phyloP scores from a whole-genome alignment of 1,284 basidiomycete genomes.

The Leccinum fuscescens region DNA sequence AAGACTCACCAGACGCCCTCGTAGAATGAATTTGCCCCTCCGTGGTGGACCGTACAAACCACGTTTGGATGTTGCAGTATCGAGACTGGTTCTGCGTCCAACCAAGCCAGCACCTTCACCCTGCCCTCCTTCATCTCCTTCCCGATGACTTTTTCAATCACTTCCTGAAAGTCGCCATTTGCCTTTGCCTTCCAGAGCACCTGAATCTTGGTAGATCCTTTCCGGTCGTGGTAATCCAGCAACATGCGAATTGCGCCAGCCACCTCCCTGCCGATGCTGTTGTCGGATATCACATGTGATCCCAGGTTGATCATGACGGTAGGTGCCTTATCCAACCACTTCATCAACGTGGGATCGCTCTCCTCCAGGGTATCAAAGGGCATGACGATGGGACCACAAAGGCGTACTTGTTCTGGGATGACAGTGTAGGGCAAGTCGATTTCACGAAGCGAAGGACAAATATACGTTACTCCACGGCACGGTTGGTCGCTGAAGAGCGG shows the following conservation, averaged over 20 bases:
- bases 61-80: conserved; percentile 15
- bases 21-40: conserved; percentile 20
- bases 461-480: neutral
- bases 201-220: neutral
- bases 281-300: conserved; percentile 1
- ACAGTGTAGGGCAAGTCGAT: neutral
- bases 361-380: conserved; percentile 13
- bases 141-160: conserved; percentile 2
- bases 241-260: conserved; percentile 6
- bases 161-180: neutral
- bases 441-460: conserved; percentile 7
- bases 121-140: neutral
- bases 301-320: conserved; percentile 13
- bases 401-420: conserved; percentile 3
- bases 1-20: conserved; percentile 14
- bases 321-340: conserved; percentile 13
- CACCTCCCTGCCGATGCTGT: conserved; percentile 1
- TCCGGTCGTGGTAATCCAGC: conserved; percentile 5
- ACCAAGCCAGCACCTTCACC: conserved; percentile 7
- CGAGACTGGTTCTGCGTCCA: conserved; percentile 14
- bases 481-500: neutral
- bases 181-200: conserved; percentile 12
- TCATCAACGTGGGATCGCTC: conserved; percentile 7
- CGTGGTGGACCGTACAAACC: conserved; percentile 17
- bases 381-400: conserved; percentile 12